Evolutionary conservation across 1,284 basidiomycete genomes (phyloP).

Genomic region (Amylostereum areolatum): DNA sequence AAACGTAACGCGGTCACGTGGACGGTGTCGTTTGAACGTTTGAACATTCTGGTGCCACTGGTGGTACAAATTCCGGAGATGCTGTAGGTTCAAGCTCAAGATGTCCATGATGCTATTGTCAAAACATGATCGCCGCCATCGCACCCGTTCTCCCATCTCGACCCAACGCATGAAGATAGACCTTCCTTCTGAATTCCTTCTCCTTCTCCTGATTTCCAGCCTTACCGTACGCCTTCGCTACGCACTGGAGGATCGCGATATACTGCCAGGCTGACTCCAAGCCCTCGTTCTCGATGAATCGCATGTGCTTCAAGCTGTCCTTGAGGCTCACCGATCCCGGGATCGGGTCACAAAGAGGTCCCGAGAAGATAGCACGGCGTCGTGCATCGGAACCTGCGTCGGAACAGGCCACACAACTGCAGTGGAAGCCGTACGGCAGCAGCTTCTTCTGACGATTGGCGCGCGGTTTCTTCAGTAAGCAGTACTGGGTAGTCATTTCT

Average conservation of each 20-base stretch:
- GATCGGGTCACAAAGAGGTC: not conserved
- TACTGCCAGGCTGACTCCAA: not conserved
- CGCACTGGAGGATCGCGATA: not conserved
- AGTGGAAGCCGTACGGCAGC: constrained; percentile 1
- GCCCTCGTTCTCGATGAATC: not conserved
- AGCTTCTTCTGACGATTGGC: constrained; percentile 4
- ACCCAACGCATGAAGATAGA: too few relatives aligned
- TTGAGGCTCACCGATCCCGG: not conserved
- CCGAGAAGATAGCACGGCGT: not conserved
- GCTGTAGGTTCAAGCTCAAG: too few relatives aligned
- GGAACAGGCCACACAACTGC: constrained; percentile 1
- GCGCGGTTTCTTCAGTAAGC: not conserved
- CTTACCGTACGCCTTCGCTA: not conserved
- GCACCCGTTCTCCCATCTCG: too few relatives aligned
- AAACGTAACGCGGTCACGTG: too few relatives aligned
- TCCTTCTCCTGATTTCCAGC: not conserved
- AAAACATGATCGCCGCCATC: too few relatives aligned
- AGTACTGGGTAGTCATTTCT: constrained; percentile 4
- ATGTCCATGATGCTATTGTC: too few relatives aligned
- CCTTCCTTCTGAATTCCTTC: too few relatives aligned
- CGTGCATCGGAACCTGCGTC: not conserved
- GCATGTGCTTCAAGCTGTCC: not conserved
- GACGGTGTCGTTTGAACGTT: too few relatives aligned
- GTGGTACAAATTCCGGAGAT: too few relatives aligned
- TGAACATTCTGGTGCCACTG: too few relatives aligned